A percentile compares a stretch with the other conserved stretches of the same genome.
Conservation (phyloP, 1,284 basidiomycete genomes). For the Cutaneotrichosporon sp. region DNA sequence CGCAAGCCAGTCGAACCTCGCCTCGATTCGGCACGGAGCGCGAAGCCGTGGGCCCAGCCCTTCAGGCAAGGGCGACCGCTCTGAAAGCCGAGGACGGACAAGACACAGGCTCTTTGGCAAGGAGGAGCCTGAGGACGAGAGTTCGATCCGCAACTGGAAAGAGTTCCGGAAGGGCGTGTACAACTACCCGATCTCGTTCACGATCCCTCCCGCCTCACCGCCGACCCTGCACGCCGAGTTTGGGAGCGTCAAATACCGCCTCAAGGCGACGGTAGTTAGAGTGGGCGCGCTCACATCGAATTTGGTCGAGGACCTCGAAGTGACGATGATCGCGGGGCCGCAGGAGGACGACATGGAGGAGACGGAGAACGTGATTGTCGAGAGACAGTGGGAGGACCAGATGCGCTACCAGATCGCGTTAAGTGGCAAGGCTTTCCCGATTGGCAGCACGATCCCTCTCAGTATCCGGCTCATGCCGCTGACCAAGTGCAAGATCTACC, state of each 20-base stretch:
- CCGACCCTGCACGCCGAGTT: constrained; percentile 76
- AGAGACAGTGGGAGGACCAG: constrained; percentile 89
- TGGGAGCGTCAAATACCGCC: constrained; percentile 74
- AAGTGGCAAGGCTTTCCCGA: constrained; percentile 74
- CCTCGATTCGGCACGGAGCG: not conserved
- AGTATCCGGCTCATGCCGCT: constrained; percentile 80
- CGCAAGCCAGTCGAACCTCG: constrained; percentile 4
- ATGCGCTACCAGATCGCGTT: constrained; percentile 74
- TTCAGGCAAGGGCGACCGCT: constrained; percentile 27
- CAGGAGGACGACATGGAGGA: constrained; percentile 76
- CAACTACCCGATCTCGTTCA: constrained; percentile 89
- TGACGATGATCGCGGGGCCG: constrained; percentile 74
- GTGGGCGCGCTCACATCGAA: constrained; percentile 78
- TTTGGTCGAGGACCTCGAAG: constrained; percentile 68
- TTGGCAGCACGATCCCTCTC: constrained; percentile 80
- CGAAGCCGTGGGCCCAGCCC: constrained; percentile 27
- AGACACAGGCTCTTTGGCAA: constrained; percentile 52
- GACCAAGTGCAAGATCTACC: constrained; percentile 77
- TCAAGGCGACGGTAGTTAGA: constrained; percentile 79
- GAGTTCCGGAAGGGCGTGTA: constrained; percentile 92
- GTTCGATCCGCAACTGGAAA: constrained; percentile 64
- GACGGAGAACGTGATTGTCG: constrained; percentile 76
- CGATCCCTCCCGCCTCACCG: constrained; percentile 75
- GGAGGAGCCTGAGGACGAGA: constrained; percentile 56
- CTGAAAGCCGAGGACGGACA: constrained; percentile 48